phyloP scores from a whole-genome alignment of 83 land plant genomes.

The Diphasiastrum complanatum region DNA sequence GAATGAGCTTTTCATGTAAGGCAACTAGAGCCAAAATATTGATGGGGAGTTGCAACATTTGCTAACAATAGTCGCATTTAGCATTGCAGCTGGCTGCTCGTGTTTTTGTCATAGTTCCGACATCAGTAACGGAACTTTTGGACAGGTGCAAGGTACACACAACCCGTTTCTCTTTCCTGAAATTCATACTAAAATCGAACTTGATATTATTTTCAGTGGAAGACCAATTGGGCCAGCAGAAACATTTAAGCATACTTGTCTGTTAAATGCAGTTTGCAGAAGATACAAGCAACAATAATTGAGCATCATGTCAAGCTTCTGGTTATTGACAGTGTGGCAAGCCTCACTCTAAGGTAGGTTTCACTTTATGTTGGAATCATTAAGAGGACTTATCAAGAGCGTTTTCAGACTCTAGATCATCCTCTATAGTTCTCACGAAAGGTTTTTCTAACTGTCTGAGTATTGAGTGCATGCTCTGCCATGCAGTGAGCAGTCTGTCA shows the following conservation, averaged over 20 bases:
- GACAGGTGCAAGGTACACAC: constrained; percentile 21
- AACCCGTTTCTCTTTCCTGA: neutral
- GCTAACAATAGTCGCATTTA: neutral
- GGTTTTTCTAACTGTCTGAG: neutral
- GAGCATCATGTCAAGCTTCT: constrained; percentile 23
- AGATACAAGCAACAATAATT: constrained; percentile 16
- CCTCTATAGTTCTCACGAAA: neutral
- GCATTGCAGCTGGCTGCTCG: constrained; percentile 28
- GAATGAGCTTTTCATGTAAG: too few relatives aligned
- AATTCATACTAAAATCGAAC: neutral
- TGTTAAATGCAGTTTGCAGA: constrained; percentile 25
- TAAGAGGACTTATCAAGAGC: neutral
- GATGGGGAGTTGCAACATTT: neutral
- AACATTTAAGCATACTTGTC: neutral
- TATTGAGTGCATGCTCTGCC: constrained; percentile 22
- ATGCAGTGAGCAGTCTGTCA: constrained; percentile 12
- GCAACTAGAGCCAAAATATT: too few relatives aligned
- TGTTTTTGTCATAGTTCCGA: constrained; percentile 20
- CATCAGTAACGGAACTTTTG: constrained; percentile 25
- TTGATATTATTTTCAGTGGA: neutral
- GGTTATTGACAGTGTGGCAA: constrained; percentile 31
- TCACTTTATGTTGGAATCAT: neutral
- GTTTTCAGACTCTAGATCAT: neutral
- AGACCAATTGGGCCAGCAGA: too few relatives aligned
- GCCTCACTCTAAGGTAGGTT: constrained; percentile 21